Percentiles rank a stretch among this genome's conserved stretches.
phyloP scores from a whole-genome alignment of 2,329 filamentous ascomycete species.

The Penicillium brasilianum region DNA sequence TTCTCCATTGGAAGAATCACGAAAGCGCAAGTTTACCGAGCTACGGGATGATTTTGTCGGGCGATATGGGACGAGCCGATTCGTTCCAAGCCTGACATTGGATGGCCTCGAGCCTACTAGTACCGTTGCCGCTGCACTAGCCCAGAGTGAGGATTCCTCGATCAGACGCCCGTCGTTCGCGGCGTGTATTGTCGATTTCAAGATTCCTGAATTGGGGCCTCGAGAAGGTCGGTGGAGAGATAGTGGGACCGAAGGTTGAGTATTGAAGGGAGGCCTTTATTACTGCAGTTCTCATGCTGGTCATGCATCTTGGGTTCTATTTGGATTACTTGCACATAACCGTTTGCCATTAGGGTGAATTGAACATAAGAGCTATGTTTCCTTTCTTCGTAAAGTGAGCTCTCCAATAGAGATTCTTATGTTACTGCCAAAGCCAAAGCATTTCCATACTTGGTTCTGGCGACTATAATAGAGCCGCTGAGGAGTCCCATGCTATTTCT shows the following conservation, averaged over 20 bases:
- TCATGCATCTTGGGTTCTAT: background rate
- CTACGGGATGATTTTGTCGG: constrained; percentile 31
- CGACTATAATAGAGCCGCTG: background rate
- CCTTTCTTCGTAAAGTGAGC: background rate
- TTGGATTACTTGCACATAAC: constrained; percentile 9
- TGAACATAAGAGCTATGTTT: background rate
- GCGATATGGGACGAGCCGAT: constrained; percentile 28
- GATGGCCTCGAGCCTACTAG: constrained; percentile 15
- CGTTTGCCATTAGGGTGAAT: background rate
- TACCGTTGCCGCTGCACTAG: constrained; percentile 1
- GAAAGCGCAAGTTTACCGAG: constrained; percentile 37
- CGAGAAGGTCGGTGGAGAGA: constrained; percentile 33
- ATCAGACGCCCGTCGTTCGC: constrained; percentile 40
- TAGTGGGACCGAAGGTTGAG: background rate
- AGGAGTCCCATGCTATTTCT: too few relatives aligned
- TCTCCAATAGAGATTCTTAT: background rate
- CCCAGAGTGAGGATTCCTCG: constrained; percentile 7
- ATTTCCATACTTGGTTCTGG: background rate
- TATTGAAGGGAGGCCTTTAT: background rate
- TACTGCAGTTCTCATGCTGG: background rate
- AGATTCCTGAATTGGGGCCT: constrained; percentile 37
- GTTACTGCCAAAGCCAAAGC: background rate
- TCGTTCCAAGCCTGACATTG: constrained; percentile 9
- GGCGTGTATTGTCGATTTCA: constrained; percentile 45
- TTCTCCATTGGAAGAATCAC: constrained; percentile 19